Evolutionary conservation across 306 rosid genomes (phyloP).

Genomic region (Lotus japonicus): DNA sequence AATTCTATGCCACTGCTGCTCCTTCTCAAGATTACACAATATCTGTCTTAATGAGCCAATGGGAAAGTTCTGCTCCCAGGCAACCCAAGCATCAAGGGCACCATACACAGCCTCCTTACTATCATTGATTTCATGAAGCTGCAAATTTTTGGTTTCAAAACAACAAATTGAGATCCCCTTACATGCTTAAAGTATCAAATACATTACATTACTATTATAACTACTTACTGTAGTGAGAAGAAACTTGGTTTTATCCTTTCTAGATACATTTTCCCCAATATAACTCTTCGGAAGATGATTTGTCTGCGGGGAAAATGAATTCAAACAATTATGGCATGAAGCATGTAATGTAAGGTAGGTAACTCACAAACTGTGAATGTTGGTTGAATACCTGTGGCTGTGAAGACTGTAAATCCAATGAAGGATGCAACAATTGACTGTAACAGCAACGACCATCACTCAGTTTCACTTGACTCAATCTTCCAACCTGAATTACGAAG

Average conservation of each 20-base stretch:
- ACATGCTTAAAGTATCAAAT: neutral
- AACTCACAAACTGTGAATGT: neutral
- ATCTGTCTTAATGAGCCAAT: slow-evolving; percentile 51
- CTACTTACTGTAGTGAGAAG: slow-evolving; percentile 33
- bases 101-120: slow-evolving; percentile 80
- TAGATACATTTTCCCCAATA: slow-evolving; percentile 35
- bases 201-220: neutral
- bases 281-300: neutral
- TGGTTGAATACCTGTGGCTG: neutral
- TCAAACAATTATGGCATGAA: neutral
- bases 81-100: slow-evolving; percentile 91
- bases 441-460: slow-evolving; percentile 3
- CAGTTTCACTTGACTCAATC: slow-evolving; percentile 1
- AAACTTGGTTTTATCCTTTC: slow-evolving; percentile 29
- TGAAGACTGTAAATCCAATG: neutral
- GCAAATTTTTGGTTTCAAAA: slow-evolving; percentile 27
- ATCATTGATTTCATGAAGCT: slow-evolving; percentile 66
- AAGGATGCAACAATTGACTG: neutral
- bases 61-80: slow-evolving; percentile 84
- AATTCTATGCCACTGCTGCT: slow-evolving; percentile 83
- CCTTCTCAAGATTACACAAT: slow-evolving; percentile 65
- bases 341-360: too few relatives aligned
- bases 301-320: slow-evolving; percentile 1
- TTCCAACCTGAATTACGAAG: slow-evolving; percentile 14
- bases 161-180: neutral